phyloP scores from a whole-genome alignment of 768 basidiomycete species.

The Suillus decipiens region DNA sequence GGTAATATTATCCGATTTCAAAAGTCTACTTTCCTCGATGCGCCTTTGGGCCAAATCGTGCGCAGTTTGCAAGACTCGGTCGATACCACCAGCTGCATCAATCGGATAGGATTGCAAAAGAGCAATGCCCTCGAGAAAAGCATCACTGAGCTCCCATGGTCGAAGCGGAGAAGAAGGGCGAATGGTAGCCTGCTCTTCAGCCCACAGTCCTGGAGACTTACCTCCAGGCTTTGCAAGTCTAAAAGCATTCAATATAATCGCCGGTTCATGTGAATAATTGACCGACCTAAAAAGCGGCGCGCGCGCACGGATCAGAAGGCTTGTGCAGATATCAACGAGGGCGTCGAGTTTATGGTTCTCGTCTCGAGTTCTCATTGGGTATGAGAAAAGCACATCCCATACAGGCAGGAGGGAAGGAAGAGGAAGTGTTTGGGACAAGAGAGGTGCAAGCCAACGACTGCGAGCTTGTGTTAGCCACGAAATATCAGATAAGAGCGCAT shows the following conservation, averaged over 20 bases:
- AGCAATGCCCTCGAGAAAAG: constrained; percentile 64
- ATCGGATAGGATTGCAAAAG: constrained; percentile 69
- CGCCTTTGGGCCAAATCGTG: constrained; percentile 59
- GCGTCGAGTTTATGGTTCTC: constrained; percentile 62
- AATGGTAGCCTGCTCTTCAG: constrained; percentile 40
- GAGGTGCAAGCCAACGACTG: constrained; percentile 75
- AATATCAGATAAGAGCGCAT: constrained; percentile 11
- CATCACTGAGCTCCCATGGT: constrained; percentile 58
- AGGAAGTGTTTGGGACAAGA: constrained; percentile 75
- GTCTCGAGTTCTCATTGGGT: constrained; percentile 53
- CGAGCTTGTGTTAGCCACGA: constrained; percentile 7
- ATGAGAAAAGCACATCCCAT: constrained; percentile 75
- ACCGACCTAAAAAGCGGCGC: constrained; percentile 55
- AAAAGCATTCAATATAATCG: constrained; percentile 9
- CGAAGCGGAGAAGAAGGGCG: constrained; percentile 45
- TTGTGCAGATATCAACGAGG: constrained; percentile 69
- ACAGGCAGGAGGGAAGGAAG: constrained; percentile 55
- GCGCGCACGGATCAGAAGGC: constrained; percentile 65
- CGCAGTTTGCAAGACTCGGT: constrained; percentile 67
- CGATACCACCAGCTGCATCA: constrained; percentile 66
- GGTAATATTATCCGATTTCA: constrained; percentile 38
- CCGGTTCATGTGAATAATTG: constrained; percentile 9
- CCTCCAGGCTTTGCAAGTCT: constrained; percentile 55
- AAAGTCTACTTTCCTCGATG: constrained; percentile 37
- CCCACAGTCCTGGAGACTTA: constrained; percentile 55